Evolutionary conservation across 2,329 filamentous ascomycete species (phyloP), one percentile per base, ranked within the genome.

Genomic region (Sporothrix variecibatus): DNA sequence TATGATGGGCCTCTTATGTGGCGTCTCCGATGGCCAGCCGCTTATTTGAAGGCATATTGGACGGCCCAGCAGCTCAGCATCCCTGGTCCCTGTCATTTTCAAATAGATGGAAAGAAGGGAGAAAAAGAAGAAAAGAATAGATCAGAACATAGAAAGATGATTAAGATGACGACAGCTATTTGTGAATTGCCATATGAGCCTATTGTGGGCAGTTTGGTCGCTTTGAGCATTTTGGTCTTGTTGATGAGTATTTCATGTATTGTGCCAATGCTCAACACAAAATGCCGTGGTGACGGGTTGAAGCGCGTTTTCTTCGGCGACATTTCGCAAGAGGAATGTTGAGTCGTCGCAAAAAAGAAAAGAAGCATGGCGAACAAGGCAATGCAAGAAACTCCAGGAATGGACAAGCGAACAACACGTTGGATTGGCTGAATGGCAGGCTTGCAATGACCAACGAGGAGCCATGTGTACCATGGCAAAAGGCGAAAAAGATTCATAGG

Each of bases 1-100:
- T n/a, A 23, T 56, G 51, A 34, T 8, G 34, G 34, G 51, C 51
- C 51, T 56, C 51, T 56, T 56, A 49, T 20, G 40, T 31, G 53
- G 53, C 53, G 9, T 58, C 34, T 40, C 20, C 34, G 12, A 64
- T 7, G 17, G 31, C 58, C 31, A 43, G n/a, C 60, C n/a, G 64
- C 64, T 49, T 46, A 26, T 34, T 67, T 67, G 64, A 49, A 67
- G 40, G 64, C 64, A 67, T 67, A 49, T 49, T 26, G 17, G 64
- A 49, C 64, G 64, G 64, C 64, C 64, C 40, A 67, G 40, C 5
- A 49, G 26, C 2, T 40, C 38, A 49, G 38, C 40, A 49, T 46
- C 40, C 60, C 64, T 67, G 40, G 64, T 67, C 64, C 64, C 23
- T 67, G 64, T 67, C 64, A 12, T 49, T 67, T 67, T 67, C 40